Evolutionary conservation across 495 filamentous ascomycete genomes (phyloP).

Genomic region (Polyplosphaeria fusca): DNA sequence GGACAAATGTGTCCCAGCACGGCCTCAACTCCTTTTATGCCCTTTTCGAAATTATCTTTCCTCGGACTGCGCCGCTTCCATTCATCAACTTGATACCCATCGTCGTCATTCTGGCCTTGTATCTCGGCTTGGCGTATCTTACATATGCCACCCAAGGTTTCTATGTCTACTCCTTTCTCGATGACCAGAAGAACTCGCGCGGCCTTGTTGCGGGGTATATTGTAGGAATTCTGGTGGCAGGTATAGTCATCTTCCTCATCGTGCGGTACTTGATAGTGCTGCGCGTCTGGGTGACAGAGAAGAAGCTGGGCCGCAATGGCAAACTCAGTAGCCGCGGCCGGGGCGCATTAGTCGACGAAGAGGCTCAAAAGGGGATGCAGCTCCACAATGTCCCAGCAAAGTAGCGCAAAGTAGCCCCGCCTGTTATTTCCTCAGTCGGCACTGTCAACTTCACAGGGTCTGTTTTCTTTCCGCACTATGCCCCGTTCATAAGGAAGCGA

Average conservation of each 20-base stretch:
- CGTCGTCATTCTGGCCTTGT: constrained; percentile 62
- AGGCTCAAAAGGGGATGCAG: constrained; percentile 14
- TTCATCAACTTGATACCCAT: constrained; percentile 56
- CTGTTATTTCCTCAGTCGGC: not conserved
- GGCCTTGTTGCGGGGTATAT: constrained; percentile 54
- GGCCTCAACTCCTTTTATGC: constrained; percentile 69
- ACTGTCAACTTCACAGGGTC: too few relatives aligned
- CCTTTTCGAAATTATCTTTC: constrained; percentile 66
- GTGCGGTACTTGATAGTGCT: constrained; percentile 53
- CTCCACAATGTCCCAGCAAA: constrained; percentile 13
- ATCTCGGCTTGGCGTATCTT: constrained; percentile 71
- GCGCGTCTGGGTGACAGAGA: constrained; percentile 52
- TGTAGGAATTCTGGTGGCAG: constrained; percentile 61
- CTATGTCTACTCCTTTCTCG: constrained; percentile 73
- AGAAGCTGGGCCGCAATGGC: constrained; percentile 47
- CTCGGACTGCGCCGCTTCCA: constrained; percentile 56
- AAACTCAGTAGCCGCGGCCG: constrained; percentile 36
- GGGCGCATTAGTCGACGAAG: not conserved
- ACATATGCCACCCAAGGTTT: constrained; percentile 65
- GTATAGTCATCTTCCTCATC: constrained; percentile 61
- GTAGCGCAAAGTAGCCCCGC: not conserved
- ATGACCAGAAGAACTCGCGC: constrained; percentile 47
- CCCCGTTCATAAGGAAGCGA: constrained; percentile 1
- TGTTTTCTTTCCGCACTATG: constrained; percentile 1
- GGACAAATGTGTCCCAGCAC: constrained; percentile 75